Evolutionary conservation across 2,329 filamentous ascomycete species (phyloP), one percentile per base, ranked within the genome.

Genomic region (Ceratocystis variospora): DNA sequence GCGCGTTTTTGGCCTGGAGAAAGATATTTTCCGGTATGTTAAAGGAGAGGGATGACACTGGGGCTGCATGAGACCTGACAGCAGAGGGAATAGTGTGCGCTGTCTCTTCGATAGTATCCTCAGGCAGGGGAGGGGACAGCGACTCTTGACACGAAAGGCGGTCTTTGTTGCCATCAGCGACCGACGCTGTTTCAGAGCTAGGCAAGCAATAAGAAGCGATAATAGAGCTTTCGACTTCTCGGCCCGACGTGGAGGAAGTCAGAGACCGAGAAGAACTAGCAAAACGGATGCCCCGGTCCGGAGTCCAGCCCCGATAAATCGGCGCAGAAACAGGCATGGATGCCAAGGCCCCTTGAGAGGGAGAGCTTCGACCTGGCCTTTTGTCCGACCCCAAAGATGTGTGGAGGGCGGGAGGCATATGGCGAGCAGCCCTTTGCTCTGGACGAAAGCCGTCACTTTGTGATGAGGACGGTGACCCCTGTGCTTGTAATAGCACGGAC

Each of bases 21-120:
- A 83, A 83, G 22, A 76, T 67, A 2, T 79, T 74, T 37, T 76
- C 72, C 1, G 76, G 73, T 57, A 84, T 79, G 67, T 79, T 79
- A 72, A 76, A 84, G 0, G 77, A 72, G 5, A 79, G 72, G 0
- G 72, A 71, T 2, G 77, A 76, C 44, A 73, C 70, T 0, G 79
- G 78, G 5, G 75, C 75, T 4, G 72, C 67, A 12, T 57, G 55
- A 5, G 68, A 64, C 25, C 73, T 68, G 3, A 72, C 68, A 10
- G 57, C 46, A 1, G 46, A 5, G n/a, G 61, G 63, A 17, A 17
- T 69, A 68, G 25, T 68, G 31, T 7, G 31, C 2, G 44, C 48
- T 3, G 48, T 45, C 53, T 66, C 63, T 10, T 63, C 53, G 10
- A 64, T 63, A 10, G 44, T 19, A 25, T 22, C 25, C 33, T 25